Base-by-base conservation (phyloP, 805 yeast species). In the Metschnikowia lunata region DNA sequence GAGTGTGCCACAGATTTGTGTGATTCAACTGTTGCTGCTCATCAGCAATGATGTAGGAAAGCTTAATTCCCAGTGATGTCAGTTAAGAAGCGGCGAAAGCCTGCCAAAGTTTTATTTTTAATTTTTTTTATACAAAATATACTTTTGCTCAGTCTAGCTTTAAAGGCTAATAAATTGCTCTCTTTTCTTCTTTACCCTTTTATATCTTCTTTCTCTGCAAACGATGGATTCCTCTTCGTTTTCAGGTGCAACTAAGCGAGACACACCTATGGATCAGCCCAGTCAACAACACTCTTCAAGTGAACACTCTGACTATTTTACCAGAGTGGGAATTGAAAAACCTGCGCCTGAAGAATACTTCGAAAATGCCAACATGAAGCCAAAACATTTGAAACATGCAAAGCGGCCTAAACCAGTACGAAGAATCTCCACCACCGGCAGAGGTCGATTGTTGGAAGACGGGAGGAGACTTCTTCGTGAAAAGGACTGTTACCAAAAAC, bases 401-500 rank as follows among this genome's bases (percentile, higher is more conserved):
- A 26, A n/a, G 13, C 23, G 45, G 7, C 45, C 45, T 4, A 32
- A 37, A 14, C 13, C 50, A 29, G 45, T 47, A 14, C 38, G 42
- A 26, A 39, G 45, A 23, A 36, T 40, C 13, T 43, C 48, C 26
- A 47, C 50, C 18, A 43, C 46, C 2, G 50, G 50, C 0, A 43
- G 26, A 11, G 66, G 66, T 8, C 50, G 44, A 13, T 40, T 51
- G 8, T 61, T 54, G 34, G 52, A 47, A 4, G 63, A 61, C 36
- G 63, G 63, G 12, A 52, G 63, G 45, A 46, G 64, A 40, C 60
- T 56, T 43, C 50, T 61, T 36, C 53, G 54, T 26, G 73, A 66
- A 42, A 57, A 56, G 23, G 71, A 69, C 35, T 62, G 67, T 44
- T 65, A 62, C 46, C 67, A 67, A 12, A 58, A 55, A 36, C 55